phyloP scores from a whole-genome alignment of 2,329 filamentous ascomycete species.

The Dactylonectria estremocensis region DNA sequence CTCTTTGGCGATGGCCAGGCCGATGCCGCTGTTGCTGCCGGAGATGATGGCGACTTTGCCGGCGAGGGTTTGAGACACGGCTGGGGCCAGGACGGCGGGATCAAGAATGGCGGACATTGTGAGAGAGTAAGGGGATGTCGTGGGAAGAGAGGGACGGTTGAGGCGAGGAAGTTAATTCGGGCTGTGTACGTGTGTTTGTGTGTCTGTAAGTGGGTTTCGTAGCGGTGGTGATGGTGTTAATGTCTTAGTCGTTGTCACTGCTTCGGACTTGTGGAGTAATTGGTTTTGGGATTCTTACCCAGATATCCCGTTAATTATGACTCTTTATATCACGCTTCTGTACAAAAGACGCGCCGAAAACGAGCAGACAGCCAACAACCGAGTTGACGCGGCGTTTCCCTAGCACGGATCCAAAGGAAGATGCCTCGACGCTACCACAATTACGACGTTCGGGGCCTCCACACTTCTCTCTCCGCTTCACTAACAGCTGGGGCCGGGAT shows the following conservation, averaged over 20 bases:
- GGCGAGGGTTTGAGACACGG: slow-evolving; percentile 29
- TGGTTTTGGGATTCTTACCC: slow-evolving; percentile 9
- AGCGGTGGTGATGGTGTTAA: too few relatives aligned
- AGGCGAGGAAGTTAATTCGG: background rate
- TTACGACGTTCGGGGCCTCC: background rate
- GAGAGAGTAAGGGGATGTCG: background rate
- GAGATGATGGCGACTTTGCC: slow-evolving; percentile 39
- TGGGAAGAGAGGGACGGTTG: too few relatives aligned
- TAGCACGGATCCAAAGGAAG: slow-evolving; percentile 6
- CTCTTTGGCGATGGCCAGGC: slow-evolving; percentile 60
- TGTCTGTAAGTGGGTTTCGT: background rate
- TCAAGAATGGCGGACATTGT: slow-evolving; percentile 13
- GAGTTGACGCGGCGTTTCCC: slow-evolving; percentile 25
- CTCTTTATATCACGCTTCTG: slow-evolving; percentile 26
- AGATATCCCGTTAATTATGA: slow-evolving; percentile 12
- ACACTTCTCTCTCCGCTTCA: background rate
- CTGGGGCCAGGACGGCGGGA: slow-evolving; percentile 22
- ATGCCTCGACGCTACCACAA: background rate
- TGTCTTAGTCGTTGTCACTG: too few relatives aligned
- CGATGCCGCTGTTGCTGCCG: slow-evolving; percentile 56
- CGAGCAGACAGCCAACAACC: background rate
- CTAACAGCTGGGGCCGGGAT: slow-evolving; percentile 17
- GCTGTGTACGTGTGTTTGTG: background rate
- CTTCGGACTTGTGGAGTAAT: background rate
- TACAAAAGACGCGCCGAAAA: background rate